Evolutionary conservation across 371 early-diverging fungal species (phyloP).

Genomic region (Syncephalastrum racemosum): DNA sequence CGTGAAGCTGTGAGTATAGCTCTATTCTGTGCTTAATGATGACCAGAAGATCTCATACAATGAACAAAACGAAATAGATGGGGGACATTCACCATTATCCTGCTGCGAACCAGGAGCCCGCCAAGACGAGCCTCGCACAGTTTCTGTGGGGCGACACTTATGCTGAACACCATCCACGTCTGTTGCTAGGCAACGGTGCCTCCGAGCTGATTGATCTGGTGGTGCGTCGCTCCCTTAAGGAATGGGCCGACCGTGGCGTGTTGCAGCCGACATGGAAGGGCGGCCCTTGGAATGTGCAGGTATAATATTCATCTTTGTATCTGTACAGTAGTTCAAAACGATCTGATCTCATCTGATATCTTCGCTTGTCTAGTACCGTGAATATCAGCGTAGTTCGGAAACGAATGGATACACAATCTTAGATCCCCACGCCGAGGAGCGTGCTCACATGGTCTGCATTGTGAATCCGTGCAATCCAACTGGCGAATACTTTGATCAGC

Average conservation of each 20-base stretch:
- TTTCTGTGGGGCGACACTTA: constrained; percentile 73
- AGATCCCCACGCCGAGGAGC: constrained; percentile 45
- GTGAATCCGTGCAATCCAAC: constrained; percentile 91
- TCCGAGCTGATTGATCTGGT: constrained; percentile 86
- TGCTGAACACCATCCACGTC: constrained; percentile 47
- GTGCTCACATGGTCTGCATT: constrained; percentile 68
- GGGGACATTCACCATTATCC: constrained; percentile 81
- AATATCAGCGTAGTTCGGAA: constrained; percentile 82
- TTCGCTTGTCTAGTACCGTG: constrained; percentile 67
- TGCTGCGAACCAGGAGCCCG: constrained; percentile 87
- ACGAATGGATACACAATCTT: constrained; percentile 69
- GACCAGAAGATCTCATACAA: no score
- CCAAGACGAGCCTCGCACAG: constrained; percentile 74
- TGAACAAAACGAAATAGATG: constrained; percentile 34
- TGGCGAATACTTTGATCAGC: constrained; percentile 74
- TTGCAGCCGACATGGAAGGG: constrained; percentile 68
- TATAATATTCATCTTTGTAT: constrained; percentile 17
- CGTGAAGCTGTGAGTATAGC: constrained; percentile 60
- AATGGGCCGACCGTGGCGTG: constrained; percentile 25
- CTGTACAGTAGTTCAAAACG: no score
- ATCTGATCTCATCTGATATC: neutral
- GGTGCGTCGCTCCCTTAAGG: constrained; percentile 66
- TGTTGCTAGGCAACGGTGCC: constrained; percentile 85
- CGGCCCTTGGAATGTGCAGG: constrained; percentile 78
- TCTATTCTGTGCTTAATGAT: neutral